These are phyloP conservation scores for Mycena alexandri DNA, from an alignment of 768 basidiomycete species.

Conservation along the genomic window DNA sequence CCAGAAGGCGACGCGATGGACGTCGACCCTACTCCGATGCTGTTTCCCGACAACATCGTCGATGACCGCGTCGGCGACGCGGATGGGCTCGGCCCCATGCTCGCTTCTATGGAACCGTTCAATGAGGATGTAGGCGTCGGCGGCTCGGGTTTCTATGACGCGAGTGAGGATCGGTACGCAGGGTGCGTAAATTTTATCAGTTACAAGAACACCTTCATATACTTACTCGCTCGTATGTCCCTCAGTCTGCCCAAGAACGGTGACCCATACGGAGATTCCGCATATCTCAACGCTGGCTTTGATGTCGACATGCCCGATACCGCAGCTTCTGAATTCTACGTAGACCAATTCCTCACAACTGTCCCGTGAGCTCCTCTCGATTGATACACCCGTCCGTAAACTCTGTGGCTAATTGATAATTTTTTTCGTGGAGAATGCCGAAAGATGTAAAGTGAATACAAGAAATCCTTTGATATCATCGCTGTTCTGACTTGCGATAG, in stretches of 20 bases:
- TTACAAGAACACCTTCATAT: too few relatives aligned
- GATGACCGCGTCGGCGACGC: not conserved
- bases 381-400: not conserved
- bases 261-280: not conserved
- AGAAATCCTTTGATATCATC: not conserved
- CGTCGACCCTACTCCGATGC: not conserved
- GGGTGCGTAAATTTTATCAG: not conserved
- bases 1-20: conserved; percentile 8
- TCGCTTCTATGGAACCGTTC: not conserved
- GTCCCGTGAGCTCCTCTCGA: not conserved
- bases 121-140: not conserved
- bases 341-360: conserved; percentile 6
- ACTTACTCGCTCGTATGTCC: not conserved
- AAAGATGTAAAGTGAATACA: not conserved
- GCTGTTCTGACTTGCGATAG: not conserved
- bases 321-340: not conserved
- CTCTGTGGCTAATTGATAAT: not conserved
- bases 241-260: not conserved
- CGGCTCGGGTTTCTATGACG: not conserved
- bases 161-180: conserved; percentile 15
- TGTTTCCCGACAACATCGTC: not conserved
- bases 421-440: not conserved
- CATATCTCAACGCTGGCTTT: not conserved
- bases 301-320: not conserved
- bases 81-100: not conserved